A percentile compares a stretch with the other conserved stretches of the same genome.
Evolutionary conservation across 495 filamentous ascomycete genomes (phyloP).

Genomic region (Penicillium coprophilum): DNA sequence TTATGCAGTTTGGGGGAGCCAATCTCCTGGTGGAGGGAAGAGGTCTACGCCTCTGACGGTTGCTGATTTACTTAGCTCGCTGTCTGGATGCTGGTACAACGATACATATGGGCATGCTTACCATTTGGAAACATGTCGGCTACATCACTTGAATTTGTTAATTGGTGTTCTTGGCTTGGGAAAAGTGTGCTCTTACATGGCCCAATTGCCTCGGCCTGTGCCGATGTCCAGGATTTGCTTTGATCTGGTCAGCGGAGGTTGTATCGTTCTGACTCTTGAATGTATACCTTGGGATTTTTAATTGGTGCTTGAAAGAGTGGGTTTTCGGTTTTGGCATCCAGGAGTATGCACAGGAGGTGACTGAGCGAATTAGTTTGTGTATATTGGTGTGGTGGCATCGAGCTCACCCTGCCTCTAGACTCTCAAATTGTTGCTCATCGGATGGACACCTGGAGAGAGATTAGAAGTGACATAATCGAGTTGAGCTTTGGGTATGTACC

Average conservation of each 20-base stretch:
- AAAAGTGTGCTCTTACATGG: slow-evolving; percentile 11
- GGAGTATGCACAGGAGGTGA: slow-evolving; percentile 4
- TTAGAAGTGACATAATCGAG: background rate
- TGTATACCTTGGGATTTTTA: slow-evolving; percentile 4
- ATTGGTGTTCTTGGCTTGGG: background rate
- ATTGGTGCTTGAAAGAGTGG: slow-evolving; percentile 10
- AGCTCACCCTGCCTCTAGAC: slow-evolving; percentile 6
- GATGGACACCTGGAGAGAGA: slow-evolving; percentile 1
- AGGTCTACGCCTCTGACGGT: slow-evolving; percentile 27
- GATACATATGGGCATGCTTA: background rate
- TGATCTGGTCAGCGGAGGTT: background rate
- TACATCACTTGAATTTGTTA: slow-evolving; percentile 11
- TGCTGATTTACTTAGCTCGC: background rate
- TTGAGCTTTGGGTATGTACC: background rate
- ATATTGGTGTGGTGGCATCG: too few relatives aligned
- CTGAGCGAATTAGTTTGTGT: background rate
- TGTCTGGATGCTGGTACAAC: background rate
- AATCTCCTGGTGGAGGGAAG: slow-evolving; percentile 23
- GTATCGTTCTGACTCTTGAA: background rate
- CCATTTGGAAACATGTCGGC: slow-evolving; percentile 12
- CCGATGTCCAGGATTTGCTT: slow-evolving; percentile 15
- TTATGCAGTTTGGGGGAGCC: slow-evolving; percentile 34
- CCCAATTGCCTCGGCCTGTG: slow-evolving; percentile 18
- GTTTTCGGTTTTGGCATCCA: background rate
- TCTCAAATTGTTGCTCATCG: slow-evolving; percentile 15